Evolutionary conservation across 306 rosid species (phyloP).

Genomic region (Alnus glutinosa): DNA sequence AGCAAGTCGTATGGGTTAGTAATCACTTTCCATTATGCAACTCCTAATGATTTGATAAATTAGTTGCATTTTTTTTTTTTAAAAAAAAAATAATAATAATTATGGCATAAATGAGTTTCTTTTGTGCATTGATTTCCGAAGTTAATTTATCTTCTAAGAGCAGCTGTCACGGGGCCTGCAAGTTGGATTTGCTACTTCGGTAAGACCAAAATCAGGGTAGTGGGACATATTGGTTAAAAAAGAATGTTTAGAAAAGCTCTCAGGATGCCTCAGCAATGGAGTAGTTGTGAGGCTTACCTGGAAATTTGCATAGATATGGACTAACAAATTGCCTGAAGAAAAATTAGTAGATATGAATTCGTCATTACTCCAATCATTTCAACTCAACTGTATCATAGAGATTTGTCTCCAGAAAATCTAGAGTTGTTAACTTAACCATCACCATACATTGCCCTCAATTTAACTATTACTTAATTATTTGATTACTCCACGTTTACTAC

Average conservation of each 20-base stretch:
- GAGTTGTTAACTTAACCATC: background rate
- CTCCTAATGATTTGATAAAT: slow-evolving; percentile 6
- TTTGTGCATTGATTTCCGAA: background rate
- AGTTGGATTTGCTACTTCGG: background rate
- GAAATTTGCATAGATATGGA: background rate
- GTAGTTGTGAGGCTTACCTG: background rate
- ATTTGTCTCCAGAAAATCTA: background rate
- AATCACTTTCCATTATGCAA: slow-evolving; percentile 9
- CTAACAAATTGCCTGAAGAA: background rate
- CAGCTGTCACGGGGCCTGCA: background rate
- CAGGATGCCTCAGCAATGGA: background rate
- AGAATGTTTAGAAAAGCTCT: background rate
- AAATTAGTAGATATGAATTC: background rate
- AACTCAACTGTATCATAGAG: background rate
- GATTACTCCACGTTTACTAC: background rate
- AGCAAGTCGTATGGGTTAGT: slow-evolving; percentile 82
- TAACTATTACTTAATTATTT: background rate
- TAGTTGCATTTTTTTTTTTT: background rate
- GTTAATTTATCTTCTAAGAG: background rate
- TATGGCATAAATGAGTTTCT: background rate
- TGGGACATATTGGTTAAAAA: slow-evolving; percentile 14
- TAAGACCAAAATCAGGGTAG: background rate
- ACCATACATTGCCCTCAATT: background rate
- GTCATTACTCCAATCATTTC: background rate
- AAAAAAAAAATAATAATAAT: background rate